Evolutionary conservation across 139 green algal species (phyloP).

Genomic region (Limnomonas spitsbergensis): DNA sequence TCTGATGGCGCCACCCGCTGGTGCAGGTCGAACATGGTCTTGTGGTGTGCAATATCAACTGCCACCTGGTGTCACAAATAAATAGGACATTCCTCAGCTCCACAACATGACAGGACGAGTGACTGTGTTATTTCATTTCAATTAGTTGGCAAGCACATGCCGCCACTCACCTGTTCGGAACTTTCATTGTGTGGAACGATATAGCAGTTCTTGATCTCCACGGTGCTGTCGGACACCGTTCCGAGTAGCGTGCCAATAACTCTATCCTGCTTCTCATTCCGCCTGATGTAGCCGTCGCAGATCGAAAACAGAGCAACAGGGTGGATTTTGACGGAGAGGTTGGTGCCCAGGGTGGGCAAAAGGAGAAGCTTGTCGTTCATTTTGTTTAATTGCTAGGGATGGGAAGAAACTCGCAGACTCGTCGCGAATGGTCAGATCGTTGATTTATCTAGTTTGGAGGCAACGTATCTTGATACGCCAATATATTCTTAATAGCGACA

Average conservation of each 20-base stretch:
- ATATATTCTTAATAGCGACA: no score
- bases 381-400: no score
- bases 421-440: no score
- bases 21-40: slow-evolving; percentile 88
- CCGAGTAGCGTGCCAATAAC: slow-evolving; percentile 96
- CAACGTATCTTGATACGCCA: no score
- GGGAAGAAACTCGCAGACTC: no score
- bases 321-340: slow-evolving; percentile 73
- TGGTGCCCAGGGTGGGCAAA: slow-evolving; percentile 30
- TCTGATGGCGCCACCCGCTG: slow-evolving; percentile 82
- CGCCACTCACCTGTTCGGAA: slow-evolving; percentile 65
- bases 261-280: slow-evolving; percentile 77
- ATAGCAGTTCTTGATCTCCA: slow-evolving; percentile 90
- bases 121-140: background rate
- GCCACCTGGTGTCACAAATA: slow-evolving; percentile 69
- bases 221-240: slow-evolving; percentile 57
- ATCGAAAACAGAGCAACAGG: slow-evolving; percentile 90
- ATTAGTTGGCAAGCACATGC: slow-evolving; percentile 23
- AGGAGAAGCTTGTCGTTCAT: slow-evolving; percentile 9
- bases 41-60: slow-evolving; percentile 92
- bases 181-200: slow-evolving; percentile 94
- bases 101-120: background rate
- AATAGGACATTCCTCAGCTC: background rate
- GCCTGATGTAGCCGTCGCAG: slow-evolving; percentile 88
- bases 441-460: no score